A percentile compares a stretch with the other conserved stretches of the same genome.
These are phyloP conservation scores for Cardiospermum halicacabum DNA, from an alignment of 345 rosid genomes.

Conservation along the genomic window DNA sequence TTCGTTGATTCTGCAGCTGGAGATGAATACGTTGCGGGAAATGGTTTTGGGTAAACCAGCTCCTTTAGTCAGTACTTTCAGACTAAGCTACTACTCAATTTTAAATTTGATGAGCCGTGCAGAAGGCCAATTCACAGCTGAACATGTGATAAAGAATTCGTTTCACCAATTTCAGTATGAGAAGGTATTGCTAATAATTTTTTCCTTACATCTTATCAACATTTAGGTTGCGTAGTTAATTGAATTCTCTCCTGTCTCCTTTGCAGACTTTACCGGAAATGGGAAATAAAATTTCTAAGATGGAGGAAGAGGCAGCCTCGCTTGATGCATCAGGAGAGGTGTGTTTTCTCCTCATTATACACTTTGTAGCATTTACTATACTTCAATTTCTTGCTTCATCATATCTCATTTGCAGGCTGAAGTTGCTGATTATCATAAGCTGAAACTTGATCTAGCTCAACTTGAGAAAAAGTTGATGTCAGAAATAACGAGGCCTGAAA, in stretches of 20 bases:
- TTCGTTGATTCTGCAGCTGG: constrained; percentile 56
- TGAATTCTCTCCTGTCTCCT: constrained; percentile 9
- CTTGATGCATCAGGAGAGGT: constrained; percentile 96
- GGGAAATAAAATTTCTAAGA: constrained; percentile 69
- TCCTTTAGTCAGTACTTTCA: constrained; percentile 94
- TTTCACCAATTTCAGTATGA: constrained; percentile 97
- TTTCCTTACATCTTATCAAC: constrained; percentile 2
- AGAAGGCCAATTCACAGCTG: constrained; percentile 98
- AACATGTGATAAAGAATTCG: constrained; percentile 88
- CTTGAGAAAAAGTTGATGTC: constrained; percentile 90
- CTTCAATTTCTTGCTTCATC: constrained; percentile 11
- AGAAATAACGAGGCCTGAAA: constrained; percentile 95
- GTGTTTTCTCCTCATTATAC: constrained; percentile 14
- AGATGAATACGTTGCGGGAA: constrained; percentile 81
- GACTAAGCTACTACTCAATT: constrained; percentile 95
- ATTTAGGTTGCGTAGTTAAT: constrained; percentile 11
- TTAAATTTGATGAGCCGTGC: constrained; percentile 97
- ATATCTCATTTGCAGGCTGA: constrained; percentile 43
- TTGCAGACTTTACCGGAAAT: constrained; percentile 83
- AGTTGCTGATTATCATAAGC: constrained; percentile 84
- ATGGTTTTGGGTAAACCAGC: constrained; percentile 99
- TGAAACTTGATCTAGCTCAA: constrained; percentile 75
- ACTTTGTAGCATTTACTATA: constrained; percentile 4
- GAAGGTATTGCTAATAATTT: constrained; percentile 49
- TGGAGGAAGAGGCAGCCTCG: constrained; percentile 88